Conservation (phyloP, 2,329 filamentous ascomycete genomes). For the Microdochium paspali region DNA sequence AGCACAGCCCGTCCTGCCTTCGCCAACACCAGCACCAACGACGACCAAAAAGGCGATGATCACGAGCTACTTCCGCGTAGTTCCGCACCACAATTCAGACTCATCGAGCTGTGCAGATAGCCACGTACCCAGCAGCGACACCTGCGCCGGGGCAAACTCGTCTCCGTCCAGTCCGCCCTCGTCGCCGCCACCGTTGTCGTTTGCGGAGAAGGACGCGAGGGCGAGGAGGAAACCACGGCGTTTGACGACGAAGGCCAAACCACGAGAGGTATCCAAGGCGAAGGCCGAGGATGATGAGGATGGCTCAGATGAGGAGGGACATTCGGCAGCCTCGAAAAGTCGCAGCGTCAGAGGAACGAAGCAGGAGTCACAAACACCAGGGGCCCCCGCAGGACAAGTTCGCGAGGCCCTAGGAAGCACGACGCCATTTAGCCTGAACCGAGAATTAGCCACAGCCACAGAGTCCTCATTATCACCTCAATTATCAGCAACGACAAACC, state of each 20-base stretch:
- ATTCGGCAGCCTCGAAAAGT: background rate
- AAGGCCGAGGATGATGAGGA: constrained; percentile 4
- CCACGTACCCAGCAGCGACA: background rate
- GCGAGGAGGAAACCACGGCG: constrained; percentile 17
- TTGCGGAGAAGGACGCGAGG: constrained; percentile 4
- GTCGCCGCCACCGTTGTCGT: constrained; percentile 21
- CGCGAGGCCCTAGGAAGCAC: too few species aligned
- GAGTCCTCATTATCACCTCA: constrained; percentile 2
- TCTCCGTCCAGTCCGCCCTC: constrained; percentile 8
- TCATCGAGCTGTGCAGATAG: background rate
- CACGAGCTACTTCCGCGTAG: constrained; percentile 17
- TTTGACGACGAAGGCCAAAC: constrained; percentile 18
- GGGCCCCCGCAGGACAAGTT: too few species aligned
- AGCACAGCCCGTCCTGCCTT: constrained; percentile 1
- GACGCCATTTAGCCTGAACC: too few species aligned
- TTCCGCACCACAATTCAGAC: constrained; percentile 5
- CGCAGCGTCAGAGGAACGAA: too few species aligned
- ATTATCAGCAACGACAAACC: constrained; percentile 3
- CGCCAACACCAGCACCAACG: constrained; percentile 4
- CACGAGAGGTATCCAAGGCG: background rate
- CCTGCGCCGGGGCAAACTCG: constrained; percentile 7
- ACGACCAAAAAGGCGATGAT: constrained; percentile 16
- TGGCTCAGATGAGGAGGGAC: constrained; percentile 3
- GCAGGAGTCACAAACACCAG: too few species aligned
- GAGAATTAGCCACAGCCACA: too few species aligned